phyloP scores from a whole-genome alignment of 345 rosid species.

The Carallia pectinifolia region DNA sequence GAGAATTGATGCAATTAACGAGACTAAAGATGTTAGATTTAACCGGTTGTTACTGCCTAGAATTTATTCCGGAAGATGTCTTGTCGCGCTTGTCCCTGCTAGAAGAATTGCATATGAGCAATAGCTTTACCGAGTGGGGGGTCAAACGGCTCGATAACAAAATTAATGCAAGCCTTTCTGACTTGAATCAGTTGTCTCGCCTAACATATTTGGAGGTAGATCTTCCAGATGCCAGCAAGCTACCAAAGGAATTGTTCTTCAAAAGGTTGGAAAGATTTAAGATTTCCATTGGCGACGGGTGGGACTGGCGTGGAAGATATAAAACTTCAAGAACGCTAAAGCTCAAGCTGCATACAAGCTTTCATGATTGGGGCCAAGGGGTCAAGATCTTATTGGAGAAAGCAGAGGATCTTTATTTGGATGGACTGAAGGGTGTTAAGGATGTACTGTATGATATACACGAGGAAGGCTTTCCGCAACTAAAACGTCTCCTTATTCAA shows the following conservation, averaged over 20 bases:
- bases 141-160: not conserved
- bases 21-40: slow-evolving; percentile 21
- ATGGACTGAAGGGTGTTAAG: not conserved
- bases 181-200: slow-evolving; percentile 16
- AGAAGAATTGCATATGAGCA: slow-evolving; percentile 33
- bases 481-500: not conserved
- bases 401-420: slow-evolving; percentile 9
- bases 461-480: slow-evolving; percentile 2
- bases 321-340: slow-evolving; percentile 12
- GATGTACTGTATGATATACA: not conserved
- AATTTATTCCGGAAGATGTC: slow-evolving; percentile 29
- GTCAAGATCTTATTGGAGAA: not conserved
- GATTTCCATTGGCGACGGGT: slow-evolving; percentile 15
- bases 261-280: slow-evolving; percentile 12
- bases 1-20: not conserved
- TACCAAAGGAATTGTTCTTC: slow-evolving; percentile 8
- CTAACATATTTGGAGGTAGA: slow-evolving; percentile 16
- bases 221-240: not conserved
- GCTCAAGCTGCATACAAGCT: slow-evolving; percentile 10
- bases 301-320: slow-evolving; percentile 8
- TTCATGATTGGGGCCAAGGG: not conserved
- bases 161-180: slow-evolving; percentile 18
- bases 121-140: slow-evolving; percentile 28
- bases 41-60: slow-evolving; percentile 18
- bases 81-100: slow-evolving; percentile 23